A percentile compares a stretch with the other conserved stretches of the same genome.
Conservation (phyloP, 768 basidiomycete species). For the Serendipita sp. region DNA sequence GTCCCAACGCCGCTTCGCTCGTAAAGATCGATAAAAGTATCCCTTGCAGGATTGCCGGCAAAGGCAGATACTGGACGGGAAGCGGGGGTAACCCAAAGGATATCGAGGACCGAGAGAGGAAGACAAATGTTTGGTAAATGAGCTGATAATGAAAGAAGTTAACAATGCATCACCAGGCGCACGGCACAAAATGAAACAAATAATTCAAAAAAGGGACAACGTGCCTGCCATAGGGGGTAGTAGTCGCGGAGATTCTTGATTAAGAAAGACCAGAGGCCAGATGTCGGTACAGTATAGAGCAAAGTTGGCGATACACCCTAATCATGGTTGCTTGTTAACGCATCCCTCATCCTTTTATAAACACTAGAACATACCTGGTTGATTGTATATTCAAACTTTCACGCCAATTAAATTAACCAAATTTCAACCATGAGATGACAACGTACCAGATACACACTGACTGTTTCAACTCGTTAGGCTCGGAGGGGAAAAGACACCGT, state of each 20-base stretch:
- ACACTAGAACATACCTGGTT: conserved; percentile 41
- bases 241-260: conserved; percentile 81
- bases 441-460: conserved; percentile 48
- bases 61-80: conserved; percentile 45
- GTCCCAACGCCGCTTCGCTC: conserved; percentile 51
- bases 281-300: conserved; percentile 67
- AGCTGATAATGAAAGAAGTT: conserved; percentile 29
- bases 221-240: conserved; percentile 87
- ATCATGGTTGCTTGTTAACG: neutral
- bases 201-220: conserved; percentile 13
- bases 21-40: conserved; percentile 45
- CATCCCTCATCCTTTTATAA: neutral
- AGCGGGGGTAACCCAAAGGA: conserved; percentile 71
- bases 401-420: neutral
- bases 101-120: conserved; percentile 82
- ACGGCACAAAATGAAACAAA: neutral
- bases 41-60: conserved; percentile 65
- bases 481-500: neutral
- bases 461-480: conserved; percentile 18
- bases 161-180: neutral
- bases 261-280: conserved; percentile 53
- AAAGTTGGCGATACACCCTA: conserved; percentile 84
- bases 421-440: neutral
- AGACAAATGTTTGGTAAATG: conserved; percentile 81
- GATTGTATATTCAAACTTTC: conserved; percentile 78